These are phyloP conservation scores for Salvia sclarea DNA, from an alignment of 305 asterid species.

Conservation along the genomic window DNA sequence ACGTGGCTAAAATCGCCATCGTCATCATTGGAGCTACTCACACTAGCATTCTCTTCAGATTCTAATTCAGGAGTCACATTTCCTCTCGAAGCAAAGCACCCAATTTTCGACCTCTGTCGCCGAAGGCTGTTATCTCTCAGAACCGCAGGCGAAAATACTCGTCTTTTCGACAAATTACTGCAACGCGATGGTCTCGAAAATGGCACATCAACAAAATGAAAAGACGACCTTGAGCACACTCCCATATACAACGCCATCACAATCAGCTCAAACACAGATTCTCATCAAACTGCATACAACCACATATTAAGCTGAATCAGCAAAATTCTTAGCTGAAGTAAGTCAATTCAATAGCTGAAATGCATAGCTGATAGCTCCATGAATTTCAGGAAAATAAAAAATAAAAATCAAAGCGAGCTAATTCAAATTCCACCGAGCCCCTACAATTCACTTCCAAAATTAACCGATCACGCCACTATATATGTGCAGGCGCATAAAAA, in stretches of 20 bases:
- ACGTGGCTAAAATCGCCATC: constrained; percentile 82
- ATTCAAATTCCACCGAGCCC: constrained; percentile 8
- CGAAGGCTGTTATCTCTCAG: constrained; percentile 23
- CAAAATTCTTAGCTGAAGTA: not conserved
- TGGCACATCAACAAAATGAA: constrained; percentile 52
- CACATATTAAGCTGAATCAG: constrained; percentile 22
- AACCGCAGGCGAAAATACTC: constrained; percentile 31
- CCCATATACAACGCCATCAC: constrained; percentile 60
- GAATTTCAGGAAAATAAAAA: not conserved
- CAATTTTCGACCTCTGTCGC: constrained; percentile 31
- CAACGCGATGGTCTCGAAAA: constrained; percentile 29
- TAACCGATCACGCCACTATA: constrained; percentile 15
- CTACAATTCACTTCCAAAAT: constrained; percentile 12
- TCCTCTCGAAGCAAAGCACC: constrained; percentile 51
- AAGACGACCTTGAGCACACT: constrained; percentile 51
- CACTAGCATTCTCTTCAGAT: constrained; percentile 44
- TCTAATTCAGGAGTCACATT: constrained; percentile 44
- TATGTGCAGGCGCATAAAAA: no score
- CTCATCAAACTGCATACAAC: constrained; percentile 36
- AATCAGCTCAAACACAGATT: constrained; percentile 22
- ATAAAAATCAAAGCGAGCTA: not conserved
- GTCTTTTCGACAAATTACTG: constrained; percentile 41
- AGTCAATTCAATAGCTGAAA: not conserved
- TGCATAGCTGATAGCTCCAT: constrained; percentile 14
- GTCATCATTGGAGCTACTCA: constrained; percentile 38